Evolutionary conservation across 306 rosid species (phyloP).

Genomic region (Fragaria iinumae): DNA sequence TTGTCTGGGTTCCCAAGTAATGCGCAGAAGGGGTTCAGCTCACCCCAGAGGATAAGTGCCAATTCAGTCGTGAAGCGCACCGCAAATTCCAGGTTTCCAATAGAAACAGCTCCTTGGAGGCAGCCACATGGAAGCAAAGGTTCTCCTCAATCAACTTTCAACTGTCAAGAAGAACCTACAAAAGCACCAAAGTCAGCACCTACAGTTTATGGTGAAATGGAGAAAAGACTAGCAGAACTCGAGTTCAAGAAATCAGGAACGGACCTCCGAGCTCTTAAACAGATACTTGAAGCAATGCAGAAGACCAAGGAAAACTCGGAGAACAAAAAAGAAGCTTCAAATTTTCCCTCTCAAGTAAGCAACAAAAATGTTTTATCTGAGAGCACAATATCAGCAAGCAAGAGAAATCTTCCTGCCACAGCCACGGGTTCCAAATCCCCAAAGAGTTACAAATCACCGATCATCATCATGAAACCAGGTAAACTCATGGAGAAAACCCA

Average conservation of each 20-base stretch:
- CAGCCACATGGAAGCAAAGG: conserved; percentile 39
- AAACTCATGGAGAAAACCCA: conserved; percentile 41
- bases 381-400: conserved; percentile 42
- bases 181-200: conserved; percentile 42
- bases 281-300: conserved; percentile 89
- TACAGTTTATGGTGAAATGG: conserved; percentile 83
- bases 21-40: conserved; percentile 26
- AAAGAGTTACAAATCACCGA: conserved; percentile 40
- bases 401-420: conserved; percentile 30
- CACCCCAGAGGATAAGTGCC: conserved; percentile 39
- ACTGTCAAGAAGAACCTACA: conserved; percentile 39
- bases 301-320: conserved; percentile 47
- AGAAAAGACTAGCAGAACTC: conserved; percentile 73
- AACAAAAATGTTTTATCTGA: conserved; percentile 30
- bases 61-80: conserved; percentile 36
- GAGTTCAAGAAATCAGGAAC: conserved; percentile 91
- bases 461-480: conserved; percentile 59
- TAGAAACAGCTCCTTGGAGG: conserved; percentile 54
- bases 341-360: conserved; percentile 36
- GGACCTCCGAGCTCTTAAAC: conserved; percentile 94
- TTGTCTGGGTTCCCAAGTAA: conserved; percentile 38
- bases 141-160: conserved; percentile 38
- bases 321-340: conserved; percentile 48
- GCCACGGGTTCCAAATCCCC: conserved; percentile 36
- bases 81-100: conserved; percentile 32